Percentiles rank a stretch among this genome's conserved stretches.
Evolutionary conservation across 2,329 filamentous ascomycete genomes (phyloP).

Genomic region (Curvularia sp.): DNA sequence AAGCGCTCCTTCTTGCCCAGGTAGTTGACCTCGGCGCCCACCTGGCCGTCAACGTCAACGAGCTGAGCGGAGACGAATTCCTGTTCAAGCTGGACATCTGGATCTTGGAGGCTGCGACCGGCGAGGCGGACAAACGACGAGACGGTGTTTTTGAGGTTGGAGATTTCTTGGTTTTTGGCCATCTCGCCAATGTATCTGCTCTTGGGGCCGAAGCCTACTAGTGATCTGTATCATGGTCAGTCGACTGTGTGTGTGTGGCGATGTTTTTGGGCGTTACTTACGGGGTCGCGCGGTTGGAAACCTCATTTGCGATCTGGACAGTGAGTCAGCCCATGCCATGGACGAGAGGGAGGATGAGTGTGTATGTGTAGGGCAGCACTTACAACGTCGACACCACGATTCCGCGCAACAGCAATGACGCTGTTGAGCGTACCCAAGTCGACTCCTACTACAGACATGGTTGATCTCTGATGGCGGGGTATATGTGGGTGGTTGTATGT

Average conservation of each 20-base stretch:
- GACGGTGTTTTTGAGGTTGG: conserved; percentile 99
- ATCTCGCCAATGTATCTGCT: conserved; percentile 91
- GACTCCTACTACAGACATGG: conserved; percentile 75
- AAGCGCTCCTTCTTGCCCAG: conserved; percentile 94
- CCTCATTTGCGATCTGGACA: conserved; percentile 92
- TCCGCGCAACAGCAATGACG: conserved; percentile 95
- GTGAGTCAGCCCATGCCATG: conserved; percentile 31
- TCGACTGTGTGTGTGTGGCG: conserved; percentile 21
- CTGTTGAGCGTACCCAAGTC: conserved; percentile 98
- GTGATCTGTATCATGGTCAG: conserved; percentile 61
- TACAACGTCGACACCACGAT: conserved; percentile 98
- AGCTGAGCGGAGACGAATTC: conserved; percentile 86
- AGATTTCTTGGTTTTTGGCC: conserved; percentile 98
- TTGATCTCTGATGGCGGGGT: conserved; percentile 49
- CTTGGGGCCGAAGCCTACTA: conserved; percentile 95
- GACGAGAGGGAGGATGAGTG: background rate
- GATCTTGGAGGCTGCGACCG: conserved; percentile 84
- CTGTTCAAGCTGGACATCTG: conserved; percentile 92
- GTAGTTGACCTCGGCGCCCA: conserved; percentile 92
- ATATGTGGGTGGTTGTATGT: conserved; percentile 27
- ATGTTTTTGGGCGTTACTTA: conserved; percentile 64
- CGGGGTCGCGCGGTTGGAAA: conserved; percentile 97
- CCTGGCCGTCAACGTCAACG: conserved; percentile 90
- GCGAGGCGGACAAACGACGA: conserved; percentile 89
- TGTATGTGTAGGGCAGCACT: conserved; percentile 55